These are phyloP conservation scores for Rhodamnia argentea DNA, from an alignment of 345 rosid species.

Conservation along the genomic window DNA sequence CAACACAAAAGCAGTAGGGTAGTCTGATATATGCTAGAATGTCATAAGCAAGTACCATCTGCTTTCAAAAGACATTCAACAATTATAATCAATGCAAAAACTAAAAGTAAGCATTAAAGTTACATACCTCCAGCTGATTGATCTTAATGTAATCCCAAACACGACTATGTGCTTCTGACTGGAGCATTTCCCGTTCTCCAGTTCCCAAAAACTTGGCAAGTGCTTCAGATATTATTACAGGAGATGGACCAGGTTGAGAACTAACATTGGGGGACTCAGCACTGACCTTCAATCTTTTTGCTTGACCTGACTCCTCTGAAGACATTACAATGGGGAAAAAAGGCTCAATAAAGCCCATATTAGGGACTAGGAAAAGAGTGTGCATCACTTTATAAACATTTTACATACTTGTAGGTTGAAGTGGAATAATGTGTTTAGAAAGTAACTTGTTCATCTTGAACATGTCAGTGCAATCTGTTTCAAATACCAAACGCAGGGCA, in stretches of 20 bases:
- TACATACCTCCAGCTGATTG: conserved; percentile 65
- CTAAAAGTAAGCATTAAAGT: background rate
- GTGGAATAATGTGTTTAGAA: conserved; percentile 79
- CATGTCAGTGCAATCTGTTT: conserved; percentile 98
- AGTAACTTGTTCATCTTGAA: conserved; percentile 96
- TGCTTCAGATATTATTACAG: conserved; percentile 56
- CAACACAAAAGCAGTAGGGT: background rate
- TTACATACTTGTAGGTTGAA: conserved; percentile 71
- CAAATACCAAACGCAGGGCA: conserved; percentile 78
- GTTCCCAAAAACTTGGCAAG: conserved; percentile 73
- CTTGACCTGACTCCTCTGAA: conserved; percentile 72
- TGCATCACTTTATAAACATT: background rate
- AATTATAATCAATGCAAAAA: background rate
- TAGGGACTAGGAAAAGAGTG: background rate
- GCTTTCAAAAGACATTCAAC: background rate
- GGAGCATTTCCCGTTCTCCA: conserved; percentile 57
- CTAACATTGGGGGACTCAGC: conserved; percentile 38
- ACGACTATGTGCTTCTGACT: conserved; percentile 34
- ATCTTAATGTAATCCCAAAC: conserved; percentile 80
- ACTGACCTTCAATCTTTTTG: conserved; percentile 58
- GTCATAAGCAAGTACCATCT: background rate
- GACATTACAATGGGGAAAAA: background rate
- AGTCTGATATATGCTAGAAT: background rate
- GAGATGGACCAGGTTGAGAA: conserved; percentile 29
- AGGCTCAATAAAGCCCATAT: background rate